A percentile compares a stretch with the other conserved stretches of the same genome.
Evolutionary conservation across 2,329 filamentous ascomycete species (phyloP).

Genomic region (Cryphonectria nitschkei): DNA sequence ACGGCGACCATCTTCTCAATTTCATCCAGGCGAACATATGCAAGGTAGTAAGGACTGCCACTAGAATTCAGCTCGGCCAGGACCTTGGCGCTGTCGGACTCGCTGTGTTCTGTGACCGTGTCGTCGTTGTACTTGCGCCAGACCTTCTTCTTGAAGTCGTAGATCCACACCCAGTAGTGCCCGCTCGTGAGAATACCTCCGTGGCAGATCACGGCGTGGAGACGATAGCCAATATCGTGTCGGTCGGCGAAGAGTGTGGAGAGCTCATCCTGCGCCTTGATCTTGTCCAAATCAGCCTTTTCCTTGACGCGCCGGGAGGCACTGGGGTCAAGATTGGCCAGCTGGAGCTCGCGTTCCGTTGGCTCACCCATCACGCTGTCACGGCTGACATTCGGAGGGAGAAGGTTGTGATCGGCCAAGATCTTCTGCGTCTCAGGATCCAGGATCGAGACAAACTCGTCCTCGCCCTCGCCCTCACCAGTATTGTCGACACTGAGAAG

Average conservation of each 20-base stretch:
- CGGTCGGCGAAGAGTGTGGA: slow-evolving; percentile 64
- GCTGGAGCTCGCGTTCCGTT: neutral
- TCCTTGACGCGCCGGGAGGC: slow-evolving; percentile 21
- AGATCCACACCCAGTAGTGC: slow-evolving; percentile 97
- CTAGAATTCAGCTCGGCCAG: slow-evolving; percentile 67
- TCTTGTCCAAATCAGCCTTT: slow-evolving; percentile 18
- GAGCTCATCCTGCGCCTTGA: slow-evolving; percentile 36
- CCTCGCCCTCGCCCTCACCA: slow-evolving; percentile 21
- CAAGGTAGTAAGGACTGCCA: slow-evolving; percentile 66
- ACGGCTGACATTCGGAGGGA: neutral
- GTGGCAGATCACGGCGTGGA: slow-evolving; percentile 94
- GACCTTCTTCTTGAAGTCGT: slow-evolving; percentile 77
- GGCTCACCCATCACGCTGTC: slow-evolving; percentile 12
- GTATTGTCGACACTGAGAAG: slow-evolving; percentile 18
- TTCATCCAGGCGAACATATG: slow-evolving; percentile 39
- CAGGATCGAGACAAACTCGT: slow-evolving; percentile 31
- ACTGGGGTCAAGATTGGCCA: slow-evolving; percentile 14
- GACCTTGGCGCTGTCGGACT: slow-evolving; percentile 63
- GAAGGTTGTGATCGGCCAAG: slow-evolving; percentile 42
- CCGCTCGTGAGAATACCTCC: slow-evolving; percentile 73
- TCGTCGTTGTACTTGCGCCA: slow-evolving; percentile 98
- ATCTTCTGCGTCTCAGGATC: slow-evolving; percentile 31
- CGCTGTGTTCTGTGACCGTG: slow-evolving; percentile 68
- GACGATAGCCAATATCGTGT: slow-evolving; percentile 71
- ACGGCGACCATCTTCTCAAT: slow-evolving; percentile 36